These are phyloP conservation scores for Ophiostoma novo-ulmi DNA, from an alignment of 2,329 filamentous ascomycete species.

Conservation along the genomic window DNA sequence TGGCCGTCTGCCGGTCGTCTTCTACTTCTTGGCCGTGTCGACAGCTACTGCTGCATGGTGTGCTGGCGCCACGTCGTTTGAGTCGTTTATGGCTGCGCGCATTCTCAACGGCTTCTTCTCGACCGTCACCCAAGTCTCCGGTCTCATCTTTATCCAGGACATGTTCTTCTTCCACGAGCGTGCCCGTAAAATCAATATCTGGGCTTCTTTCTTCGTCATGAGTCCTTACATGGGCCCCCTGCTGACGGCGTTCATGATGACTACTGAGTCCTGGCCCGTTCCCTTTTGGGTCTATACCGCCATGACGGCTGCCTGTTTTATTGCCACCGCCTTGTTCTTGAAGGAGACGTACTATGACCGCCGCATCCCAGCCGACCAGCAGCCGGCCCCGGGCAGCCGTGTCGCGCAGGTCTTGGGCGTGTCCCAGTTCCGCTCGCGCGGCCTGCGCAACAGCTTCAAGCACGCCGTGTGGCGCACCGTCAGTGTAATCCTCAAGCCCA, in stretches of 20 bases:
- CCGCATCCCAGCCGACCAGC: slow-evolving; percentile 35
- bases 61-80: slow-evolving; percentile 41
- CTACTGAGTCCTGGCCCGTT: slow-evolving; percentile 41
- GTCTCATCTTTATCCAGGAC: slow-evolving; percentile 52
- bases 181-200: slow-evolving; percentile 46
- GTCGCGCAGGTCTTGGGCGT: slow-evolving; percentile 33
- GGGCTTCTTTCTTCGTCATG: slow-evolving; percentile 35
- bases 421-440: slow-evolving; percentile 36
- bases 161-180: slow-evolving; percentile 57
- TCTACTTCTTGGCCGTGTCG: slow-evolving; percentile 38
- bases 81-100: slow-evolving; percentile 45
- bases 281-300: slow-evolving; percentile 46
- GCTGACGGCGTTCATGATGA: slow-evolving; percentile 46
- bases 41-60: slow-evolving; percentile 42
- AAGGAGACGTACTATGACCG: slow-evolving; percentile 50
- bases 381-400: slow-evolving; percentile 35
- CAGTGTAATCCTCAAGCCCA: slow-evolving; percentile 39
- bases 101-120: slow-evolving; percentile 47
- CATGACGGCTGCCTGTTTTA: slow-evolving; percentile 37
- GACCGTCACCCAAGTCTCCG: slow-evolving; percentile 42
- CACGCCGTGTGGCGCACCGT: slow-evolving; percentile 39
- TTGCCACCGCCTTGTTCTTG: slow-evolving; percentile 40
- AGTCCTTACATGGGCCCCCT: slow-evolving; percentile 41
- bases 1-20: slow-evolving; percentile 42
- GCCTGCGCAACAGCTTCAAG: slow-evolving; percentile 38